Conservation (phyloP, 345 rosid species). For the Ceriops zippeliana region DNA sequence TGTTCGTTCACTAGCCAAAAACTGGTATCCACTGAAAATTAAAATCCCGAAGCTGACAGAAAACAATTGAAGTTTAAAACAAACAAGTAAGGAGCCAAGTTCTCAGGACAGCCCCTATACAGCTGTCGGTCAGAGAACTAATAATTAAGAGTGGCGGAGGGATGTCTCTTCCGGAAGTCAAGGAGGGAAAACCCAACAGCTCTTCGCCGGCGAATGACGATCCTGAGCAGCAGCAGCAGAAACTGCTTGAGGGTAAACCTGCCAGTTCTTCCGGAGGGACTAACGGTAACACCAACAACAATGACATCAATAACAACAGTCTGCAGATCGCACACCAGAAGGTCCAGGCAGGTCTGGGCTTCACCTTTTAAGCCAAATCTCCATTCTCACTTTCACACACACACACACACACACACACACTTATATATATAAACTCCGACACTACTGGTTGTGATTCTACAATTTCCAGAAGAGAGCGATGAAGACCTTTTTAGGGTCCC, state of each 20-base stretch:
- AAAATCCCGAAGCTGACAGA: neutral
- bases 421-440: no score
- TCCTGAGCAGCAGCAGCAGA: constrained; percentile 5
- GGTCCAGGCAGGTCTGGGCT: no score
- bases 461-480: constrained; percentile 53
- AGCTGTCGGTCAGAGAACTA: no score
- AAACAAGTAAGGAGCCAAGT: no score
- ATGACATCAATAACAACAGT: neutral
- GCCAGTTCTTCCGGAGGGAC: no score
- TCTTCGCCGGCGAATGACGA: neutral
- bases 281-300: neutral
- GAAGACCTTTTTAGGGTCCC: constrained; percentile 68
- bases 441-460: neutral
- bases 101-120: no score
- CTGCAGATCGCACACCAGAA: neutral
- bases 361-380: no score
- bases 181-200: neutral
- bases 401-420: no score
- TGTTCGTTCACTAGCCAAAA: constrained; percentile 34
- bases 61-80: no score
- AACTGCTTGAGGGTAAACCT: no score
- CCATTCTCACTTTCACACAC: no score
- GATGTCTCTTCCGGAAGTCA: neutral
- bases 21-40: neutral
- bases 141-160: no score